phyloP scores from a whole-genome alignment of 164 flowering plant species.

The Berberis vulgaris region DNA sequence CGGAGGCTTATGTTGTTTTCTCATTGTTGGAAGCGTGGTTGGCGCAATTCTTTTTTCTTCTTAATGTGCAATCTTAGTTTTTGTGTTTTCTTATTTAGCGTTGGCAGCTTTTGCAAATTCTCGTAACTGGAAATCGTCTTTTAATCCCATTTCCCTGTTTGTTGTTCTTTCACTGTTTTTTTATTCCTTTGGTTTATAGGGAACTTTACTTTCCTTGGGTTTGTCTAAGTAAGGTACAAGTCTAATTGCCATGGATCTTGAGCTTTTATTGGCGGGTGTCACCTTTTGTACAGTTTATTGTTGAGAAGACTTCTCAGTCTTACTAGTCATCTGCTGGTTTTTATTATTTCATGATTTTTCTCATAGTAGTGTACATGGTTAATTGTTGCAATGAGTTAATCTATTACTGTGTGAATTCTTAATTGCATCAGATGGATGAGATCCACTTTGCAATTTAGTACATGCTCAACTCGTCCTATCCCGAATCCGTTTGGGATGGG shows the following conservation, averaged over 20 bases:
- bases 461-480: no score
- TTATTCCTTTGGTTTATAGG: conserved; percentile 14
- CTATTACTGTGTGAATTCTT: no score
- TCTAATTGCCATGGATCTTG: conserved; percentile 5
- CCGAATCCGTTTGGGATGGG: no score
- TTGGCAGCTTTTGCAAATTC: conserved; percentile 17
- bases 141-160: conserved; percentile 9
- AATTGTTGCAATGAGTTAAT: no score
- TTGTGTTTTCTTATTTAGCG: conserved; percentile 11
- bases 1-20: conserved; percentile 19
- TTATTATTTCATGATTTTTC: background rate
- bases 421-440: no score
- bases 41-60: conserved; percentile 21
- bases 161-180: conserved; percentile 14
- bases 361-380: no score
- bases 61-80: conserved; percentile 10
- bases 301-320: conserved; percentile 11
- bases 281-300: conserved; percentile 11
- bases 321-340: conserved; percentile 14
- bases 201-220: conserved; percentile 7
- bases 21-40: conserved; percentile 1
- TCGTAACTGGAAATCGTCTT: conserved; percentile 13
- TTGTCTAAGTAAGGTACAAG: conserved; percentile 11
- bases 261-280: conserved; percentile 14
- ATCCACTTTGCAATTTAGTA: no score